Conservation (phyloP, 495 filamentous ascomycete genomes). For the Aspergillus affinis region DNA sequence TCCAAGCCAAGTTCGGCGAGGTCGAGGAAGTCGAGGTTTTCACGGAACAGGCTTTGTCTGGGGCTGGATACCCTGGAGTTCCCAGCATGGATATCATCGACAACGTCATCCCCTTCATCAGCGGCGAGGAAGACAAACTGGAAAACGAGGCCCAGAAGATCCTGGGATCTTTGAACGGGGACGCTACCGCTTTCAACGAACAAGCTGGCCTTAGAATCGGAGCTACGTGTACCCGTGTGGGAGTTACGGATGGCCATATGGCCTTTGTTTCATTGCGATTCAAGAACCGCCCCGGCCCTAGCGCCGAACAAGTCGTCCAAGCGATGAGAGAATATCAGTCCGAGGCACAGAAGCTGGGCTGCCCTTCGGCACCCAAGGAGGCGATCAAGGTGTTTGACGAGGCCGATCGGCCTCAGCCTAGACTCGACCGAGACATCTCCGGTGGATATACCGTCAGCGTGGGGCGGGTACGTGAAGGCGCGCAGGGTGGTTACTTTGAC, state of each 20-base stretch:
- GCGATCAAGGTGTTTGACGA: conserved; percentile 79
- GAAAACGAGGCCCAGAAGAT: conserved; percentile 86
- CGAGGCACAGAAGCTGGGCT: conserved; percentile 71
- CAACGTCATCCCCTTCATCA: conserved; percentile 83
- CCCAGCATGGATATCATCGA: conserved; percentile 72
- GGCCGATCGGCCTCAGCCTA: conserved; percentile 78
- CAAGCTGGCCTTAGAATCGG: conserved; percentile 65
- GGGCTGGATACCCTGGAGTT: conserved; percentile 86
- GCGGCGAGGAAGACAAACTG: conserved; percentile 87
- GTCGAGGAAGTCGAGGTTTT: conserved; percentile 76
- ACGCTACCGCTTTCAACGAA: conserved; percentile 64
- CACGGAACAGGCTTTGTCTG: conserved; percentile 85
- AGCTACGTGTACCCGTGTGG: conserved; percentile 79
- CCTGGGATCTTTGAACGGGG: conserved; percentile 64
- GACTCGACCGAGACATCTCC: conserved; percentile 73
- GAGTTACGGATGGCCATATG: conserved; percentile 82
- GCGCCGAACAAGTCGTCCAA: conserved; percentile 64
- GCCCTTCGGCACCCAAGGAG: conserved; percentile 65
- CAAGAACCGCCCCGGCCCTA: conserved; percentile 52
- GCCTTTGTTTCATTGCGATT: conserved; percentile 80
- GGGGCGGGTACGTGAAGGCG: conserved; percentile 68
- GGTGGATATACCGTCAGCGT: conserved; percentile 81
- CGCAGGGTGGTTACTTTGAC: conserved; percentile 75
- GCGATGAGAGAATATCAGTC: conserved; percentile 71
- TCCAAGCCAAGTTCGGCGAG: conserved; percentile 72